Evolutionary conservation across 805 yeast genomes (phyloP).

Genomic region (Candida suzukii): DNA sequence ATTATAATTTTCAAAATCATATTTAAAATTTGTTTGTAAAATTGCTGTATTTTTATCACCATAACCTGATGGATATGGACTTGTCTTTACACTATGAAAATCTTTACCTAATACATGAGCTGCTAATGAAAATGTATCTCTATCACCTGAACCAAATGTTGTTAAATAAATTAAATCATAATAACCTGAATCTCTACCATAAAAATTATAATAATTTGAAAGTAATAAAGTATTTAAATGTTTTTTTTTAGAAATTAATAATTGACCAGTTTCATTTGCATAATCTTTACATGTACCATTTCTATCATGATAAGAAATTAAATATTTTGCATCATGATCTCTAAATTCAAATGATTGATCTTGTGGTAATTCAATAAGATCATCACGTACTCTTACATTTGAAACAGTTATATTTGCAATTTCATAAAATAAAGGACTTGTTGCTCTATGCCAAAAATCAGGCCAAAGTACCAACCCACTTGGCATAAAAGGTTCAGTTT

Average conservation of each 20-base stretch:
- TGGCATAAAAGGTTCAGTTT: conserved; percentile 33
- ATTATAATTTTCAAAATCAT: no score
- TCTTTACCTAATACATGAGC: conserved; percentile 42
- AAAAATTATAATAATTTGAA: conserved; percentile 52
- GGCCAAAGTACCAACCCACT: conserved; percentile 54
- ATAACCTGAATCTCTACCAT: conserved; percentile 54
- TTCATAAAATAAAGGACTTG: conserved; percentile 52
- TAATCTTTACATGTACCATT: conserved; percentile 55
- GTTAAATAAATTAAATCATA: conserved; percentile 52
- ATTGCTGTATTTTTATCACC: conserved; percentile 29
- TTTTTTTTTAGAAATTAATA: conserved; percentile 46
- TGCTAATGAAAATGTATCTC: conserved; percentile 70
- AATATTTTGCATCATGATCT: conserved; percentile 10
- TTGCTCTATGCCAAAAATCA: conserved; percentile 60
- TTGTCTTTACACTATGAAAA: conserved; percentile 49
- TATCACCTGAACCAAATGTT: conserved; percentile 74
- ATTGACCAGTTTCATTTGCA: conserved; percentile 60
- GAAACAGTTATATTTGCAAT: conserved; percentile 39
- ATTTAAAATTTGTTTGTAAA: conserved; percentile 40
- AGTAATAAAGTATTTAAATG: conserved; percentile 49
- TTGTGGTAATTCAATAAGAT: conserved; percentile 17
- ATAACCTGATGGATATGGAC: conserved; percentile 44
- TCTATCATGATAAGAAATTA: conserved; percentile 50
- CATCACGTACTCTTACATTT: conserved; percentile 28
- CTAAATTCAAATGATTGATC: conserved; percentile 8